A percentile compares a stretch with the other conserved stretches of the same genome.
These are phyloP conservation scores for Agrostemma githago DNA, from an alignment of 148 eudicot species.

Conservation along the genomic window DNA sequence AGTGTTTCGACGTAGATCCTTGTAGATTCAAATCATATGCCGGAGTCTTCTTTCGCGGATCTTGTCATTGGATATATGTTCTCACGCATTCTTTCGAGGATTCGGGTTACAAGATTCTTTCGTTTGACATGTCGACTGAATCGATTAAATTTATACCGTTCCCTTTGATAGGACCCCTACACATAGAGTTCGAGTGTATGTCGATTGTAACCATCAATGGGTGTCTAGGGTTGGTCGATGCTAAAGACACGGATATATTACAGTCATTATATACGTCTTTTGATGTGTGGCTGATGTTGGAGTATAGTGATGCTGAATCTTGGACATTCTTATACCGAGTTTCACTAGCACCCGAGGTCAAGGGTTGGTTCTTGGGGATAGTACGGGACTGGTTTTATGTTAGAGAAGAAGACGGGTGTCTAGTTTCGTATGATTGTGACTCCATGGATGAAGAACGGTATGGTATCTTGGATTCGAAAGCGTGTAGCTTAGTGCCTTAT, in stretches of 20 bases:
- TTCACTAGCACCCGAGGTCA: too few relatives aligned
- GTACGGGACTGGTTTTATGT: too few relatives aligned
- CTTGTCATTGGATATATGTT: not conserved
- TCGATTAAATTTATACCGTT: not conserved
- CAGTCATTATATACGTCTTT: not conserved
- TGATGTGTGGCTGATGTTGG: not conserved
- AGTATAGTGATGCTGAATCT: not conserved
- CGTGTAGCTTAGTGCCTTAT: not conserved
- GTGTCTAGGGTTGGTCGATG: not conserved
- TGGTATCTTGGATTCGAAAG: not conserved
- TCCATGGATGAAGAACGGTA: not conserved
- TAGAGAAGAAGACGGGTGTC: too few relatives aligned
- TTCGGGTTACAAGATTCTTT: not conserved
- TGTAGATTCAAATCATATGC: not conserved
- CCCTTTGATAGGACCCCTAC: not conserved
- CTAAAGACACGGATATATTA: too few relatives aligned
- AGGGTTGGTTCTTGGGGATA: too few relatives aligned
- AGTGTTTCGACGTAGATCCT: not conserved
- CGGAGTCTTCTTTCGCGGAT: not conserved
- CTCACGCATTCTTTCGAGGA: too few relatives aligned
- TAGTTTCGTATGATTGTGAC: not conserved
- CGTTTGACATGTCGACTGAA: not conserved
- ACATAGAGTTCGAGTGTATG: not conserved
- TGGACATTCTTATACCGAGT: too few relatives aligned
- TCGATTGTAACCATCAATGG: not conserved